These are phyloP conservation scores for Sesbania bispinosa DNA, from an alignment of 306 rosid species.

Conservation along the genomic window DNA sequence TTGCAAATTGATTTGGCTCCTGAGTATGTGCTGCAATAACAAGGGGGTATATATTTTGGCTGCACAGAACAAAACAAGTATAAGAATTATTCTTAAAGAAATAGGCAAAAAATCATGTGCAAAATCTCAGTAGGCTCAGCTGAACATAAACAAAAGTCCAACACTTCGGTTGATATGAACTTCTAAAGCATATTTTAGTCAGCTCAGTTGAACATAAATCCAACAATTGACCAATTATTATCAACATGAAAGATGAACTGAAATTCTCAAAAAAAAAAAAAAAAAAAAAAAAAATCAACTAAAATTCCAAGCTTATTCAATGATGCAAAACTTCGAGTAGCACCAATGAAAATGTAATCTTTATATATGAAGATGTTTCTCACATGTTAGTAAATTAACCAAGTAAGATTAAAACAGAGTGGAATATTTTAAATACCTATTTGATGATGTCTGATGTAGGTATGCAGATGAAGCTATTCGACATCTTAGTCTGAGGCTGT, in stretches of 20 bases:
- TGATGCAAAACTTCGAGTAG: neutral
- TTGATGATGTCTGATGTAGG: slow-evolving; percentile 38
- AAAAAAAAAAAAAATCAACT: no score
- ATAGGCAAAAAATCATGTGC: neutral
- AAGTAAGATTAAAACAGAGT: neutral
- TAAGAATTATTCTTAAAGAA: slow-evolving; percentile 4
- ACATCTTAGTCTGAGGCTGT: slow-evolving; percentile 57
- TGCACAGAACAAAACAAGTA: slow-evolving; percentile 33
- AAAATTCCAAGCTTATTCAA: neutral
- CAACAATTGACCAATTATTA: neutral
- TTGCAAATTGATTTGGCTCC: slow-evolving; percentile 63
- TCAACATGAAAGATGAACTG: neutral
- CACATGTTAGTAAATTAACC: neutral
- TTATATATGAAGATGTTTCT: neutral
- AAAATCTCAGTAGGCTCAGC: neutral
- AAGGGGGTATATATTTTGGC: slow-evolving; percentile 51
- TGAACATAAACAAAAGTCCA: neutral
- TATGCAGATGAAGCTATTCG: slow-evolving; percentile 69
- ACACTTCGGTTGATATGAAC: neutral
- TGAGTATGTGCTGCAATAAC: slow-evolving; percentile 64
- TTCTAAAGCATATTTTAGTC: neutral
- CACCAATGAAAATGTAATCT: neutral
- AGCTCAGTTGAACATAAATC: neutral
- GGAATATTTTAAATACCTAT: slow-evolving; percentile 39
- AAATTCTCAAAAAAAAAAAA: neutral